These are phyloP conservation scores for Colletotrichum eleusines DNA, from an alignment of 2,329 filamentous ascomycete species.

Conservation along the genomic window DNA sequence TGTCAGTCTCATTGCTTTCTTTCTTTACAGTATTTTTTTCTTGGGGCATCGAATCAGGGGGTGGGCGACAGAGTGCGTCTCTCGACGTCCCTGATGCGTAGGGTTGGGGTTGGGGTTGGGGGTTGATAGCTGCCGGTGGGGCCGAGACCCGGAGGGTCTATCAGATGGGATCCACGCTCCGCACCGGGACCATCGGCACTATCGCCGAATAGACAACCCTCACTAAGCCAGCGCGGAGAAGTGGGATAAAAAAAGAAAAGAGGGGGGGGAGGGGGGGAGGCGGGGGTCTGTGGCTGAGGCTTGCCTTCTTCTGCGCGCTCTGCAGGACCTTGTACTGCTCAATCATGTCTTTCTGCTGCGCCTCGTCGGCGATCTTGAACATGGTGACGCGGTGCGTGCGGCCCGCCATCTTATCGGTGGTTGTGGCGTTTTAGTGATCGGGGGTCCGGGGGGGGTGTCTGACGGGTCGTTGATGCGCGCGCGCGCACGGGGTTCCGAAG, in stretches of 20 bases:
- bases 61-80: background rate
- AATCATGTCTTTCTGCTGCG: conserved; percentile 58
- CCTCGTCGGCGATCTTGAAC: conserved; percentile 64
- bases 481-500: background rate
- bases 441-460: background rate
- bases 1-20: background rate
- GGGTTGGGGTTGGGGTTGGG: background rate
- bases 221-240: too few relatives aligned
- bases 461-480: background rate
- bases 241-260: too few relatives aligned
- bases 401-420: conserved; percentile 53
- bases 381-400: conserved; percentile 63
- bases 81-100: background rate
- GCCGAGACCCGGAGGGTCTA: background rate
- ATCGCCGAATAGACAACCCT: background rate
- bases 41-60: background rate
- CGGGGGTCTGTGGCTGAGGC: conserved; percentile 22
- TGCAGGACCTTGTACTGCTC: conserved; percentile 59
- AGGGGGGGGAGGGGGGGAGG: background rate
- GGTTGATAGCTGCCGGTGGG: background rate
- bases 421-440: background rate
- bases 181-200: background rate
- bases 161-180: background rate
- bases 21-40: background rate
- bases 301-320: conserved; percentile 57